phyloP scores from a whole-genome alignment of 805 yeast genomes.

The Kazachstania viticola region DNA sequence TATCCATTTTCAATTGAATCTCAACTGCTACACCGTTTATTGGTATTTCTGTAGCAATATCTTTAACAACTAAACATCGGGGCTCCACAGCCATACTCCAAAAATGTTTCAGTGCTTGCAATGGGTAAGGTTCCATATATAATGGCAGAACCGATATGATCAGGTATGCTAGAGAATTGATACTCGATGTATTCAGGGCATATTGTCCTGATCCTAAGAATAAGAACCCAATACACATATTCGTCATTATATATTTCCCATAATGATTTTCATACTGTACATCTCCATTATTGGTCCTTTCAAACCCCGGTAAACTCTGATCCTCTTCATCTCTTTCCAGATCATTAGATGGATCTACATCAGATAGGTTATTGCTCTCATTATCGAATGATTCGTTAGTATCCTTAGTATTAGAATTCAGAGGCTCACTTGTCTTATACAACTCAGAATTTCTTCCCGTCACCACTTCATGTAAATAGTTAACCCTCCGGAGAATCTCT shows the following conservation, averaged over 20 bases:
- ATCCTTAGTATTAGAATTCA: background rate
- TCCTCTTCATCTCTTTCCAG: conserved; percentile 3
- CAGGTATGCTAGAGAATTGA: conserved; percentile 32
- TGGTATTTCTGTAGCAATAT: conserved; percentile 49
- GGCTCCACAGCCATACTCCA: conserved; percentile 82
- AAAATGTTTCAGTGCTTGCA: conserved; percentile 79
- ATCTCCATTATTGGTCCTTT: conserved; percentile 8
- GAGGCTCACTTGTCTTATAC: conserved; percentile 3
- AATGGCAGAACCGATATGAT: conserved; percentile 66
- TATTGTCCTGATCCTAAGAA: conserved; percentile 91
- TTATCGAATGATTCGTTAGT: background rate
- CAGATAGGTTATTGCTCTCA: background rate
- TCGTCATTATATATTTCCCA: conserved; percentile 68
- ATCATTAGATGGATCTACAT: background rate
- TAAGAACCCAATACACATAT: conserved; percentile 75
- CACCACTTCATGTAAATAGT: conserved; percentile 51
- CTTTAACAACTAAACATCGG: conserved; percentile 68
- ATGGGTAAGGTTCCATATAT: conserved; percentile 33
- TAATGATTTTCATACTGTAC: conserved; percentile 30
- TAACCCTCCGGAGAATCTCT: conserved; percentile 58
- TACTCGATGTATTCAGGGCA: conserved; percentile 53
- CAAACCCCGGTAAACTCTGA: background rate
- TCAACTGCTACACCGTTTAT: conserved; percentile 34
- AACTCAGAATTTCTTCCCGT: conserved; percentile 28
- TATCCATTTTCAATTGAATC: conserved; percentile 21